These are phyloP conservation scores for Chrysoporthe puriensis DNA, from an alignment of 2,329 filamentous ascomycete species.

Conservation along the genomic window DNA sequence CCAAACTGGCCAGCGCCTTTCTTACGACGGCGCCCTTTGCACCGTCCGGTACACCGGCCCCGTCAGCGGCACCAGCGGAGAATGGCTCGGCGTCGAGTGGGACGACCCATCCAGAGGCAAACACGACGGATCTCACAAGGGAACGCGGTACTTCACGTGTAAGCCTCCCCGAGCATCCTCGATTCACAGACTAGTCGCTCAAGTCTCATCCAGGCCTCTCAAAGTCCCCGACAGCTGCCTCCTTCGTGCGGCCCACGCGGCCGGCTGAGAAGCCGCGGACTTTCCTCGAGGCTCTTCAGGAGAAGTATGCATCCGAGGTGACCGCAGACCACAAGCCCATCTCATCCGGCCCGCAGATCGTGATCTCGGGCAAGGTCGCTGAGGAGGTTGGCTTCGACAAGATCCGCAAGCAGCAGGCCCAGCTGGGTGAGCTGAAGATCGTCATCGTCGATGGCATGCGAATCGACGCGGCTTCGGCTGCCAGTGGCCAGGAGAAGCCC, in stretches of 20 bases:
- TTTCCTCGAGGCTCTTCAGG: conserved; percentile 78
- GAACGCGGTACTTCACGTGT: conserved; percentile 83
- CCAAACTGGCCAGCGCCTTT: conserved; percentile 74
- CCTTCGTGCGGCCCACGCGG: conserved; percentile 82
- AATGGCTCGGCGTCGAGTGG: conserved; percentile 97
- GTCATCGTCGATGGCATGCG: conserved; percentile 80
- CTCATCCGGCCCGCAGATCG: conserved; percentile 56
- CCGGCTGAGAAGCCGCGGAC: conserved; percentile 68
- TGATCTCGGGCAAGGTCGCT: conserved; percentile 78
- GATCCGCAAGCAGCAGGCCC: conserved; percentile 77
- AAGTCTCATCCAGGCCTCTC: conserved; percentile 54
- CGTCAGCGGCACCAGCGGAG: conserved; percentile 74
- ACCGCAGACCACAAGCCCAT: conserved; percentile 35
- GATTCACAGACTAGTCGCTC: conserved; percentile 12
- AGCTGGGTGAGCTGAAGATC: conserved; percentile 76
- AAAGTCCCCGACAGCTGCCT: conserved; percentile 72
- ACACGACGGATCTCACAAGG: conserved; percentile 83
- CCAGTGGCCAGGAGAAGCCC: conserved; percentile 38
- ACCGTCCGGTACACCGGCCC: conserved; percentile 83
- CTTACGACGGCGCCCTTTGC: conserved; percentile 76
- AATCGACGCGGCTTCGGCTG: conserved; percentile 50
- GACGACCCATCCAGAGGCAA: conserved; percentile 86
- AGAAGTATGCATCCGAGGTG: conserved; percentile 78
- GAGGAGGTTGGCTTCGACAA: conserved; percentile 97
- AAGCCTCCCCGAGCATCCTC: conserved; percentile 36